A percentile compares a stretch with the other conserved stretches of the same genome.
phyloP scores from a whole-genome alignment of 1,139 yeast species.

The Schizosaccharomyces versatilis region DNA sequence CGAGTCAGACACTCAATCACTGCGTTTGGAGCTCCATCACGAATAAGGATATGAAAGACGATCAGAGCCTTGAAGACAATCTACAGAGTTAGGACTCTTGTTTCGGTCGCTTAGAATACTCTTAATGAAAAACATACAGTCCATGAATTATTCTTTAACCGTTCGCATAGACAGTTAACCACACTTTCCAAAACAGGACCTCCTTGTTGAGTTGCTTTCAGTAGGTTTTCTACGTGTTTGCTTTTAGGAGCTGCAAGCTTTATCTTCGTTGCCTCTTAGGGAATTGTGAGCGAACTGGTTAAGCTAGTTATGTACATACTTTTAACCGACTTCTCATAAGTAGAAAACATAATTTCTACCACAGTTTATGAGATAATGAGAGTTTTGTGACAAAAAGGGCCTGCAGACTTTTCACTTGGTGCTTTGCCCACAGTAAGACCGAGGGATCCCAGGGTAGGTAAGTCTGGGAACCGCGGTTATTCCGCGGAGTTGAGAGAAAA shows the following conservation, averaged over 20 bases:
- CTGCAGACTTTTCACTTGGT: too few species aligned
- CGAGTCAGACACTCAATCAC: constrained; percentile 42
- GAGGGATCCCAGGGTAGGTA: too few species aligned
- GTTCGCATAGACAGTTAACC: constrained; percentile 35
- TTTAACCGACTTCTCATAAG: neutral
- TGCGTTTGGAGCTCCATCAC: constrained; percentile 66
- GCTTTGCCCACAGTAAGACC: too few species aligned
- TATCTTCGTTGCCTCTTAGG: neutral
- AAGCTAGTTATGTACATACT: neutral
- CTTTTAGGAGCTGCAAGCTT: constrained; percentile 93
- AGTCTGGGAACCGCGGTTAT: too few species aligned
- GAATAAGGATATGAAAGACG: constrained; percentile 70
- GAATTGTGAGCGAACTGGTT: neutral
- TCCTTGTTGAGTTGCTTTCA: constrained; percentile 43
- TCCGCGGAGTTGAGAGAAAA: too few species aligned
- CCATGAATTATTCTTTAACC: constrained; percentile 70
- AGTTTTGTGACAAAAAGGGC: too few species aligned
- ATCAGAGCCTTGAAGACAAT: constrained; percentile 67
- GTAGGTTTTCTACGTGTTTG: constrained; percentile 79
- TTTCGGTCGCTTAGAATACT: neutral
- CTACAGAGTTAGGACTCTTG: constrained; percentile 6
- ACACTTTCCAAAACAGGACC: constrained; percentile 38
- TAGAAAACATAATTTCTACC: neutral
- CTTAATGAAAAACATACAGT: constrained; percentile 21
- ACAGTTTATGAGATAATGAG: too few species aligned